Evolutionary conservation across 805 yeast genomes (phyloP), one percentile per base, ranked within the genome.

Genomic region (Wickerhamomyces ciferrii): DNA sequence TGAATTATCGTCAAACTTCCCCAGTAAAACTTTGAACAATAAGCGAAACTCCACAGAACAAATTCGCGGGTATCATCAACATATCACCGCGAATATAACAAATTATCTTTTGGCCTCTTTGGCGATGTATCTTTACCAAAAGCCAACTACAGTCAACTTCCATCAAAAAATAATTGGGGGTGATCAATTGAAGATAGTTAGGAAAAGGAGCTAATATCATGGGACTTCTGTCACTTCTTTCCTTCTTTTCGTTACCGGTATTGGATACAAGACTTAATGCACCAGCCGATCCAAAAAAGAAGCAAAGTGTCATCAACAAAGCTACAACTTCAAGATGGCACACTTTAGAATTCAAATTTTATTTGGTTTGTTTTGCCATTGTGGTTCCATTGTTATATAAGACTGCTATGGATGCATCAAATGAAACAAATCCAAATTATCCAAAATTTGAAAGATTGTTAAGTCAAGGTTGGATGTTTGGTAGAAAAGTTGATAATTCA

Each of bases 401-500:
- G 54, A 81, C 94, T 0, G 96, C 94, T 2, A 76, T 86, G 76
- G 84, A 79, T 34, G 92, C 95, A 9, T 83, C 91, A 31, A 81
- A 81, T 56, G 84, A 82, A 52, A 69, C 80, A 2, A 88, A 87
- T 56, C 83, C 85, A 11, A 89, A 89, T 59, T 92, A 84, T 60
- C 73, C 75, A 18, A 69, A 70, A 43, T 89, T 76, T 59, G 75
- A 76, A 53, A 75, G 78, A 43, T 67, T 83, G 35, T 69, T 92
- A 43, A 73, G 84, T 25, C 71, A 79, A 6, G 98, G 99, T 5
- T 92, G 98, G 98, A 68, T 90, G 55, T 79, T 84, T 60, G 97
- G 96, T 9, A 69, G 96, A 23, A 85, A 84, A 64, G 96, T 89
- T 38, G 99, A 94, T 63, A 91, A 92, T 61, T 85, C 96, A 5